Percentiles rank a stretch among this genome's conserved stretches.
These are phyloP conservation scores for Leucaena leucocephala DNA, from an alignment of 306 rosid species.

Conservation along the genomic window DNA sequence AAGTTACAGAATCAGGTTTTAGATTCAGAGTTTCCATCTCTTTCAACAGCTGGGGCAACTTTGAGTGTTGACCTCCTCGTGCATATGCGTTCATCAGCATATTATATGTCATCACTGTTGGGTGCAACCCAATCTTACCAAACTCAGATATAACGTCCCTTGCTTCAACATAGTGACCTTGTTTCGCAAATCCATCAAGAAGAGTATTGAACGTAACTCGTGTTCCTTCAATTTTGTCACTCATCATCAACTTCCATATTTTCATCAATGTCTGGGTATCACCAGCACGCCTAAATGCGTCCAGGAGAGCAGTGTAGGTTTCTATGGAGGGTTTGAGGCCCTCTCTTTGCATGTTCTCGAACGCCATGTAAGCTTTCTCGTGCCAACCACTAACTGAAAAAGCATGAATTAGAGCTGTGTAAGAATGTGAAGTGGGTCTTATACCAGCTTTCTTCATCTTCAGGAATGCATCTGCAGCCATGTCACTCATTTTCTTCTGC, in stretches of 20 bases:
- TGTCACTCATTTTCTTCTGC: slow-evolving; percentile 72
- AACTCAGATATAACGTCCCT: slow-evolving; percentile 79
- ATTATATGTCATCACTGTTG: slow-evolving; percentile 82
- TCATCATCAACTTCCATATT: slow-evolving; percentile 80
- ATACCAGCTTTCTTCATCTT: slow-evolving; percentile 86
- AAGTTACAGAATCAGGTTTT: slow-evolving; percentile 84
- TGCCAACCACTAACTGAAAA: slow-evolving; percentile 82
- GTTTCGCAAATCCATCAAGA: slow-evolving; percentile 88
- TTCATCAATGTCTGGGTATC: slow-evolving; percentile 70
- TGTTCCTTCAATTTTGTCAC: slow-evolving; percentile 67
- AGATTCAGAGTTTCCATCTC: slow-evolving; percentile 74
- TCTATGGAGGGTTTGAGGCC: slow-evolving; percentile 80
- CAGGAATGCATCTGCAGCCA: slow-evolving; percentile 87
- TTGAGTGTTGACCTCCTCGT: slow-evolving; percentile 77
- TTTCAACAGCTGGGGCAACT: slow-evolving; percentile 74
- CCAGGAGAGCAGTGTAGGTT: slow-evolving; percentile 81
- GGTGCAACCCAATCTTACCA: slow-evolving; percentile 71
- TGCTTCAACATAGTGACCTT: slow-evolving; percentile 80
- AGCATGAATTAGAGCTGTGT: slow-evolving; percentile 87
- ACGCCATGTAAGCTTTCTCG: slow-evolving; percentile 76
- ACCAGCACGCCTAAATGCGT: slow-evolving; percentile 83
- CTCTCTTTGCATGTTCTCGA: slow-evolving; percentile 74
- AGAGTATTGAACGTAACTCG: slow-evolving; percentile 73
- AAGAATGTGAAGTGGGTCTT: slow-evolving; percentile 76
- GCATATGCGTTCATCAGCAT: slow-evolving; percentile 93